These are phyloP conservation scores for Gossypium turneri DNA, from an alignment of 345 rosid species.

Conservation along the genomic window DNA sequence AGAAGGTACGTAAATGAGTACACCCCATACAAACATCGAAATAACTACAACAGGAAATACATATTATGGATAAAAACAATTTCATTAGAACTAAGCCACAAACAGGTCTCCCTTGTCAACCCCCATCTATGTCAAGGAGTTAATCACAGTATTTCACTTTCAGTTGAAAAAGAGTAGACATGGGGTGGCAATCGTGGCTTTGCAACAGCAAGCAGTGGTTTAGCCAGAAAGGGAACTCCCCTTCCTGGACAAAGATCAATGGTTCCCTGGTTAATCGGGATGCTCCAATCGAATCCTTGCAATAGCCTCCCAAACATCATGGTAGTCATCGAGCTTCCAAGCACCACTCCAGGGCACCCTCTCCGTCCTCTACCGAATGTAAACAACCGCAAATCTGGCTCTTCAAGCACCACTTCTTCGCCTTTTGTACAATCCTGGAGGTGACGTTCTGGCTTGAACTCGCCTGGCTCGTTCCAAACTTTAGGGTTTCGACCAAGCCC, in stretches of 20 bases:
- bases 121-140: too few species aligned
- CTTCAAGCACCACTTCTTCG: neutral
- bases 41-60: too few species aligned
- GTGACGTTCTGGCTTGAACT: constrained; percentile 33
- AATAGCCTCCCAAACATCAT: too few species aligned
- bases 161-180: neutral
- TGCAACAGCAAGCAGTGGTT: neutral
- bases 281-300: constrained; percentile 21
- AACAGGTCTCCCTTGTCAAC: too few species aligned
- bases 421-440: neutral
- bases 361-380: neutral
- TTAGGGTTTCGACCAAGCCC: constrained; percentile 32
- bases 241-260: constrained; percentile 5
- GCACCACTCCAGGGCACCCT: too few species aligned
- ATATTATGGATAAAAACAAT: too few species aligned
- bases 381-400: constrained; percentile 20
- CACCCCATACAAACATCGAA: too few species aligned
- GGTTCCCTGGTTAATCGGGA: neutral
- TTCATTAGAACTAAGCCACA: too few species aligned
- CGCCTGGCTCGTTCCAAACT: constrained; percentile 24
- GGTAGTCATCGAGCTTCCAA: too few species aligned
- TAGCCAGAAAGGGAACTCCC: constrained; percentile 12
- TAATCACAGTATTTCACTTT: neutral
- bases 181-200: constrained; percentile 20
- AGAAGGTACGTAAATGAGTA: too few species aligned